Evolutionary conservation across 768 basidiomycete species (phyloP).

Genomic region (Rhizopogon rudus): DNA sequence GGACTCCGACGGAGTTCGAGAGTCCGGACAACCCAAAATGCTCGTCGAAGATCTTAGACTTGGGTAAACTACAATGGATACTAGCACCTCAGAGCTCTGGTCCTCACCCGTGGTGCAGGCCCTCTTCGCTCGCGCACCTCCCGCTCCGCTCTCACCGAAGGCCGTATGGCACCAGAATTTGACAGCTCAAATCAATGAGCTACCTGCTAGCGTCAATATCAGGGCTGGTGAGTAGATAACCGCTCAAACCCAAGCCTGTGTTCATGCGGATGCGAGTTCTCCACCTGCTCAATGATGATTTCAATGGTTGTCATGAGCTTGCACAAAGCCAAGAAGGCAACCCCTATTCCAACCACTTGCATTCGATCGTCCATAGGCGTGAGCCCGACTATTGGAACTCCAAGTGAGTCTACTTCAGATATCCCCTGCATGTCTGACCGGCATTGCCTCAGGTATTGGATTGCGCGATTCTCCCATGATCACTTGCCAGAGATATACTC

Average conservation of each 20-base stretch:
- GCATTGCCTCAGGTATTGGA: conserved; percentile 10
- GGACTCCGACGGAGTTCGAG: no score
- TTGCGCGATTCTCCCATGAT: conserved; percentile 11
- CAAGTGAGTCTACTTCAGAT: conserved; percentile 4
- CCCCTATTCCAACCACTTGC: conserved; percentile 16
- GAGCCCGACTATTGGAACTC: conserved; percentile 18
- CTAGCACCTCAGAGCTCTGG: conserved; percentile 1
- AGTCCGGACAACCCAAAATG: background rate
- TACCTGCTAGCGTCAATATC: conserved; percentile 10
- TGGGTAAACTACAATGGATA: background rate
- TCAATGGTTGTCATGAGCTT: conserved; percentile 14
- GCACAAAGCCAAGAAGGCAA: conserved; percentile 15
- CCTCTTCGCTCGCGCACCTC: conserved; percentile 11
- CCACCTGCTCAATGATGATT: conserved; percentile 18
- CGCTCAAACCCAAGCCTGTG: background rate
- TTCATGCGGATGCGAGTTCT: conserved; percentile 3
- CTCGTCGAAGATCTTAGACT: background rate
- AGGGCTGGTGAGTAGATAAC: conserved; percentile 6
- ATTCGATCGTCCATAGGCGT: conserved; percentile 18
- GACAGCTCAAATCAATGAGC: conserved; percentile 14
- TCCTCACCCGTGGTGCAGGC: conserved; percentile 11
- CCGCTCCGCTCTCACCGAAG: conserved; percentile 8
- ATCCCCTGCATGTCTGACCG: background rate
- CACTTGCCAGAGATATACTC: conserved; percentile 14
- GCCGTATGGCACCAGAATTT: conserved; percentile 13